Percentiles rank a stretch among this genome's conserved stretches.
Evolutionary conservation across 345 rosid species (phyloP).

Genomic region (Moricandia arvensis): DNA sequence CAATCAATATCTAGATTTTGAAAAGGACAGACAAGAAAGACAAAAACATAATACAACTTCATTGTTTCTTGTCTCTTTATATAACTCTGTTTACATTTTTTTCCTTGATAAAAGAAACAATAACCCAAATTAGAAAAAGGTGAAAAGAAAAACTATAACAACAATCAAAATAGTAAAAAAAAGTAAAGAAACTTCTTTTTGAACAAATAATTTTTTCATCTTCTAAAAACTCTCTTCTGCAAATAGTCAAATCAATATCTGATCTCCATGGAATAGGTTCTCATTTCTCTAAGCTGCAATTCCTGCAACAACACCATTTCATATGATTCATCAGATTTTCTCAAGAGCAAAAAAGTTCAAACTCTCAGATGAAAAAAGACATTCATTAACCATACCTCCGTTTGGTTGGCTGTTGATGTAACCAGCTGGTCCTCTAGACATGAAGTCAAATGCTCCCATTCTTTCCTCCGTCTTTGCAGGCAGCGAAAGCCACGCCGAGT

Average conservation of each 20-base stretch:
- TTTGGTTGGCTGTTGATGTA: constrained; percentile 38
- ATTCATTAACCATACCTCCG: constrained; percentile 26
- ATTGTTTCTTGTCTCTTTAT: constrained; percentile 35
- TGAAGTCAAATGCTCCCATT: constrained; percentile 41
- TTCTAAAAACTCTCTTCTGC: constrained; percentile 37
- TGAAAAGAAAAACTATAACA: constrained; percentile 33
- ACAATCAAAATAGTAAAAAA: constrained; percentile 35
- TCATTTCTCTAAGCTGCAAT: constrained; percentile 42
- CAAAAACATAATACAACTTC: constrained; percentile 32
- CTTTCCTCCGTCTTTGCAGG: constrained; percentile 34
- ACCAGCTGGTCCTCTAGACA: constrained; percentile 40
- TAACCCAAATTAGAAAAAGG: constrained; percentile 38
- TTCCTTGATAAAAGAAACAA: constrained; percentile 17
- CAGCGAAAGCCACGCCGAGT: constrained; percentile 34
- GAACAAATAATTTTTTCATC: constrained; percentile 24
- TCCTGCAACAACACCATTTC: constrained; percentile 25
- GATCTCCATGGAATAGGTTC: constrained; percentile 28
- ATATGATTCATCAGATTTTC: constrained; percentile 1
- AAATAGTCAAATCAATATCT: constrained; percentile 26
- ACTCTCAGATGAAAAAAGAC: background rate
- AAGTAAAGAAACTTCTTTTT: constrained; percentile 17
- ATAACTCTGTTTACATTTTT: constrained; percentile 27
- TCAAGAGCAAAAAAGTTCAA: background rate
- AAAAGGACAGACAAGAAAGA: constrained; percentile 4
- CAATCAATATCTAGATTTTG: constrained; percentile 18